Evolutionary conservation across 129 eudicot species (phyloP).

Genomic region (Helianthus tuberosus): DNA sequence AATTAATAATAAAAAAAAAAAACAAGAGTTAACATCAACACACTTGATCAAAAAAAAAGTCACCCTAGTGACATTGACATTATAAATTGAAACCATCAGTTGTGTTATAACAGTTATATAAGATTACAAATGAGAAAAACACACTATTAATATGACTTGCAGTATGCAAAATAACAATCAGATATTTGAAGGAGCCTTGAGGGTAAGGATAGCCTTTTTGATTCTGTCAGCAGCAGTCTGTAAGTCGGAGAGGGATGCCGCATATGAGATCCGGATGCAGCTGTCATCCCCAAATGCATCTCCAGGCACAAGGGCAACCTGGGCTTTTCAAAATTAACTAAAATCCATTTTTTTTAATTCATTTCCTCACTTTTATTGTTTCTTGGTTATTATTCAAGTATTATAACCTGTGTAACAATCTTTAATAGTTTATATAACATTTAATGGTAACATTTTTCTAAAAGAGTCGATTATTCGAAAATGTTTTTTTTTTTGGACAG

Average conservation of each 20-base stretch:
- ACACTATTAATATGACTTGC: not conserved
- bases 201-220: slow-evolving; percentile 50
- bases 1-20: too few relatives aligned
- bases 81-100: not conserved
- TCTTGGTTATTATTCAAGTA: not conserved
- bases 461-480: too few relatives aligned
- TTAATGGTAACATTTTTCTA: too few relatives aligned
- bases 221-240: slow-evolving; percentile 62
- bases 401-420: not conserved
- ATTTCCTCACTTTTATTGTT: not conserved
- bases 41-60: too few relatives aligned
- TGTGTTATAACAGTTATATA: not conserved
- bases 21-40: too few relatives aligned
- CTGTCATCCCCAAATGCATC: slow-evolving; percentile 84
- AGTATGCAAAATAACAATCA: not conserved
- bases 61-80: too few relatives aligned
- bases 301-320: slow-evolving; percentile 90
- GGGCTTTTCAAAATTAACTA: slow-evolving; percentile 1
- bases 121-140: not conserved
- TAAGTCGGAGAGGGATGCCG: slow-evolving; percentile 61
- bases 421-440: not conserved
- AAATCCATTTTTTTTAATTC: not conserved
- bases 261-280: slow-evolving; percentile 75
- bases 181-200: slow-evolving; percentile 37
- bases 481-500: too few relatives aligned